Conservation (phyloP, 371 early-diverging fungal species). For the Paraphysoderma sedebokerense region DNA sequence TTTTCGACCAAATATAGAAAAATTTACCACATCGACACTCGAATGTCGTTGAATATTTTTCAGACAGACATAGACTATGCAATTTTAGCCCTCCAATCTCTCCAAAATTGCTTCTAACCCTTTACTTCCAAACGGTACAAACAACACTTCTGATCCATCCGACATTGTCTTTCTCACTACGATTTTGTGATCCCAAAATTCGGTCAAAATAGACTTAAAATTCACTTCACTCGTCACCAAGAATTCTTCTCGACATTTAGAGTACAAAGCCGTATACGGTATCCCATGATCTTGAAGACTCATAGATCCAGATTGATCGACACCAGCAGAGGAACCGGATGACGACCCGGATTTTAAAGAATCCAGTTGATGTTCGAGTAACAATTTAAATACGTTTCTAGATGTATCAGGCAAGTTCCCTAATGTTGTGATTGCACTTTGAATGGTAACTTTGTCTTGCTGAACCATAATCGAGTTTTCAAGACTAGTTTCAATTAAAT, state of each 20-base stretch:
- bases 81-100: constrained; percentile 17
- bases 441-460: constrained; percentile 16
- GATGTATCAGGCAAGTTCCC: constrained; percentile 59
- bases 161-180: constrained; percentile 40
- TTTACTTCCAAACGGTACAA: constrained; percentile 51
- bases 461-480: constrained; percentile 54
- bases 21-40: too few relatives aligned
- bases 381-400: constrained; percentile 51
- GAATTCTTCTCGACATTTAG: constrained; percentile 59
- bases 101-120: constrained; percentile 42
- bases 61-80: too few relatives aligned
- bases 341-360: constrained; percentile 25
- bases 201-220: constrained; percentile 69
- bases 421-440: constrained; percentile 10
- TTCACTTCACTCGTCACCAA: constrained; percentile 59
- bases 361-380: constrained; percentile 51
- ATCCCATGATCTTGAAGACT: constrained; percentile 27
- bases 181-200: constrained; percentile 80
- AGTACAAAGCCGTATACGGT: constrained; percentile 39
- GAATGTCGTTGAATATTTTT: too few relatives aligned
- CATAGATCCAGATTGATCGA: too few relatives aligned
- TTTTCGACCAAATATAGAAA: too few relatives aligned
- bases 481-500: constrained; percentile 60
- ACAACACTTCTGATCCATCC: constrained; percentile 63
- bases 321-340: too few relatives aligned